Base-by-base conservation (phyloP, 768 basidiomycete species). In the Calocera viscosa region DNA sequence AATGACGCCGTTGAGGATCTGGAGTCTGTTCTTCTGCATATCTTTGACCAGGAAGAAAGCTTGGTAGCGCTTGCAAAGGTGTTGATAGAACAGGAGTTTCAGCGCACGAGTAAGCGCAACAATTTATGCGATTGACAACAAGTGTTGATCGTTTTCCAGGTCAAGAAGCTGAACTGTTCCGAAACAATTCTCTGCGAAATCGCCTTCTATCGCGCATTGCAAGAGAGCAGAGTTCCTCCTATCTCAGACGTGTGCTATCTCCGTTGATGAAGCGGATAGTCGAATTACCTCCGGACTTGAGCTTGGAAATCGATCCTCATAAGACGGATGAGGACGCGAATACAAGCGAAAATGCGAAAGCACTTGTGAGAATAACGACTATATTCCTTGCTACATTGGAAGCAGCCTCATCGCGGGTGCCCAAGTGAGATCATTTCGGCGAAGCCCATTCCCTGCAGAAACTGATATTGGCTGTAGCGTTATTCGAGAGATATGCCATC, bases 201-300 rank as follows among this genome's bases (percentile, higher is more conserved):
- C 80, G 89, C 47, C 87, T 97, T 67, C 77, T 96, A 49, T 91
- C 91, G 5, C 84, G 86, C 1, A 94, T 94, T 71, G 91, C 90
- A 2, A 86, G 82, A 73, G 84, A 89, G n/a, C 91, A 94, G 68
- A 94, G 94, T 2, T 96, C 95, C 75, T 86, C 87, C 67, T 96
- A 95, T 75, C 79, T 96, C n/a, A 83, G 93, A 22, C 84, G 82
- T 49, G 80, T 94, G 26, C 82, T 95, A 53, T 79, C 82, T 47
- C 91, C 92, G 1, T 79, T 95, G 33, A 81, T 96, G 69, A 82
- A 86, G 70, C 83, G 83, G 24, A 89, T 96, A 82, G 76, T 81
- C 3, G 79, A 83, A 3, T 82, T 90, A 76, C 90, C 91, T 1
- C 73, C 84, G 7, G 90, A 87, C 11, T 84, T 84, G 66, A 84